Evolutionary conservation across 2,329 filamentous ascomycete species (phyloP), one percentile per base, ranked within the genome.

Genomic region (Penicillium sp.): DNA sequence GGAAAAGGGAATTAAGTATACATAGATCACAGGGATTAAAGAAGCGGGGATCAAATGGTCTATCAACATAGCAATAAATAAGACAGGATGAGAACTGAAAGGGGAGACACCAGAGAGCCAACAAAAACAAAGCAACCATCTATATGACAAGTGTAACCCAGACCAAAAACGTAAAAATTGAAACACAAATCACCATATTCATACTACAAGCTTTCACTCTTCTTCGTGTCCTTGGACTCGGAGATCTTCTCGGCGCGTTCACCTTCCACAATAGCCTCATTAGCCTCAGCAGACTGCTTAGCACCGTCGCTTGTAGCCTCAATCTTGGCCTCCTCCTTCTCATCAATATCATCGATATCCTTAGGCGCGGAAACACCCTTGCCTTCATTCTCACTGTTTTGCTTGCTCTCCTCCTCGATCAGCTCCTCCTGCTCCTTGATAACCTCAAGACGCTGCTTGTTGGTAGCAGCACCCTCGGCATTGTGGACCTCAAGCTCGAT

Each of bases 401-500:
- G 93, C 79, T 94, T 85, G 61, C 93, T 95, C 80, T 99, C 94
- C 72, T 99, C 94, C 61, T 96, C 88, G 56, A 99, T 99, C 60
- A 99, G 85, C 73, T 97, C 94, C 75, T 99, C 90, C 80, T 99
- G 94, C 80, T 99, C 94, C 83, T 91, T 95, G 71, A 99, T 84
- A 16, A 99, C 94, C 80, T 99, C 94, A 40, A 99, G 88, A 73
- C 94, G 89, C 81, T 97, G 94, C 83, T 95, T 97, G 84, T 99
- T 99, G 63, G 94, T 99, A 25, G 94, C 94, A 11, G 92, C 93
- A 59, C 94, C 94, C 78, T 99, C 94, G 46, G 93, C 92, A 59
- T 88, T 96, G 82, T 97, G 91, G 10, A 99, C 91, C 78, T 99
- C 94, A 31, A 99, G 88, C 77, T 97, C 94, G 61, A 99, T 97